Base-by-base conservation (phyloP, 1,139 yeast genomes). In the Geotrichum australiense region DNA sequence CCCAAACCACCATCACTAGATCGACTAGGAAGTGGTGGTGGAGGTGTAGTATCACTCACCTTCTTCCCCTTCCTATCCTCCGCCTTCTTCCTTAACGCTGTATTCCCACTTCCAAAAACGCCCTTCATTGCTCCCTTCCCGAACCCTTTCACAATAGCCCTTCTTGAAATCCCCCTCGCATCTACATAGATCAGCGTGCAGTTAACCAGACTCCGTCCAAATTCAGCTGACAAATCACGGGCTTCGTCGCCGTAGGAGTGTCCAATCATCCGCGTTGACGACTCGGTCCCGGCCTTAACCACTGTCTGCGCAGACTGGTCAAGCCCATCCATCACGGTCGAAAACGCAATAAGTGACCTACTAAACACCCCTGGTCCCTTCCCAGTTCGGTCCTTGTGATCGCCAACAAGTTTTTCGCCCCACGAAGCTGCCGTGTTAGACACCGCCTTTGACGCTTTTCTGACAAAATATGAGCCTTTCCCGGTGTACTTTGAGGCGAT, bases 361-460 rank as follows among this genome's bases (percentile, higher is more conserved):
- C 38, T 37, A 18, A 44, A 35, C 10, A 44, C 18, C 3, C 42
- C 37, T 2, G 37, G 35, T 10, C 11, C 20, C 21, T 37, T 28
- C 6, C 15, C 21, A 23, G 33, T 22, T 22, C 27, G 34, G 25
- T 39, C 30, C 33, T 42, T 71, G 69, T 41, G 48, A 41, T 40
- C 58, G 55, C 44, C 60, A 7, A 41, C 21, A 12, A 41, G 23
- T 12, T 40, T 37, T 14, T 28, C 33, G 5, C 47, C 44, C 15
- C 40, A 21, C 4, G 21, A 21, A 16, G 32, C 35, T 10, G 42
- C 47, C 11, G 41, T 35, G n/a, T 35, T 37, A 5, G 43, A 27
- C 6, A 44, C 31, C n/a, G 40, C 37, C n/a, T 16, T 30, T 8
- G 24, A 36, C 2, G 47, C 42, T 24, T 44, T 37, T 21, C 30